Evolutionary conservation across 305 asterid genomes (phyloP), one percentile per base, ranked within the genome.

Genomic region (Fraxinus nigra): DNA sequence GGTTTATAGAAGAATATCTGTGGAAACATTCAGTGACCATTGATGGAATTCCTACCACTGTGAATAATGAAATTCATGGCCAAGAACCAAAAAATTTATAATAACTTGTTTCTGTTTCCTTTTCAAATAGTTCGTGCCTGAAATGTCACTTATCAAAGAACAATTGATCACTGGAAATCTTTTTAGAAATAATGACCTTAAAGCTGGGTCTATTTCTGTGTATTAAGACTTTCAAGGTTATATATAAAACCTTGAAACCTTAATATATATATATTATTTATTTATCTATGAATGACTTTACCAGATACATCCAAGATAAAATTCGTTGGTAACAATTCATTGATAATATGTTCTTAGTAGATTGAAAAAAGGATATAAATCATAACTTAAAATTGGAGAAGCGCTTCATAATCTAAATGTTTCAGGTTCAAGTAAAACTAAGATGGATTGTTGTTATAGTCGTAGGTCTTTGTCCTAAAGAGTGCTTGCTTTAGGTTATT

Each of bases 1-100:
- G 99, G 99, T 84, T 93, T 93, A 87, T 96, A 91, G 88, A 94
- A 90, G 85, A 91, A 94, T 61, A 93, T 87, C 99, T 96, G 92
- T 78, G 77, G 80, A 84, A 56, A 40, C 73, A 80, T 77, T 79
- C 67, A 77, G 37, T 33, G 30, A 76, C 70, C 78, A 59, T 37
- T 78, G 63, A 65, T 14, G 5, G 38, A 79, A 82, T 69, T 79
- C 48, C 18, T 61, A 33, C 16, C 73, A 70, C 79, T 72, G 59
- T 76, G 59, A 30, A 33, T n/a, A 70, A 30, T 76, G 14, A 38
- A 82, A 80, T 28, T 75, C 18, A 72, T 3, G 35, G 48, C 65
- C 38, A 54, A 72, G 54, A 10, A 11, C 72, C 40, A 28, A 61
- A 79, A 20, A 61, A 61, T 0, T 13, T 22, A 78, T 16, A 4